Percentiles rank a stretch among this genome's conserved stretches.
phyloP scores from a whole-genome alignment of 805 yeast species.

The Scheffersomyces amazonensis region DNA sequence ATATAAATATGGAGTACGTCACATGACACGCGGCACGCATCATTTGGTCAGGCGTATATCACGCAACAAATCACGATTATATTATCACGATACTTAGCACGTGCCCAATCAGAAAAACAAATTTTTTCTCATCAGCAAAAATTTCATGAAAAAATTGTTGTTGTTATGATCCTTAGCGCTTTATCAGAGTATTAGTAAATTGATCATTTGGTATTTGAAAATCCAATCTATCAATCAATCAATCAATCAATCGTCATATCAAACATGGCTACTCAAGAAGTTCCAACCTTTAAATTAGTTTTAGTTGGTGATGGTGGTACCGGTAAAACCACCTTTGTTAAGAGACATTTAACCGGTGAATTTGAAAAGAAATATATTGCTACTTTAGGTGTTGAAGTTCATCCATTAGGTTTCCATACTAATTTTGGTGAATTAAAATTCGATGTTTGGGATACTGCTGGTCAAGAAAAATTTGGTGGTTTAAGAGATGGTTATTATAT shows the following conservation, averaged over 20 bases:
- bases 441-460: slow-evolving; percentile 99
- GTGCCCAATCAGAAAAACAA: too few species aligned
- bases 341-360: slow-evolving; percentile 99
- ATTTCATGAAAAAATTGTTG: too few species aligned
- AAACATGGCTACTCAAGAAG: slow-evolving; percentile 63
- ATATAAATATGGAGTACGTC: too few species aligned
- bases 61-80: too few species aligned
- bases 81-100: too few species aligned
- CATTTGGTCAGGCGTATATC: too few species aligned
- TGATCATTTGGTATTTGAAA: too few species aligned
- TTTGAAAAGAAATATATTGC: slow-evolving; percentile 99
- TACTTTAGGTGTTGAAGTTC: slow-evolving; percentile 99
- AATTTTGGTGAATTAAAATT: slow-evolving; percentile 98
- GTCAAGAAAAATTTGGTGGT: slow-evolving; percentile 99
- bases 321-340: slow-evolving; percentile 99
- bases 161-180: too few species aligned
- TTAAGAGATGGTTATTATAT: slow-evolving; percentile 99
- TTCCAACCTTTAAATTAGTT: slow-evolving; percentile 97
- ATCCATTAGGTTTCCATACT: slow-evolving; percentile 97
- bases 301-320: slow-evolving; percentile 99
- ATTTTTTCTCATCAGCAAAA: too few species aligned
- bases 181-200: too few species aligned
- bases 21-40: too few species aligned
- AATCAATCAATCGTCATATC: slow-evolving; percentile 1
- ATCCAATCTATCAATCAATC: slow-evolving; percentile 4